phyloP scores from a whole-genome alignment of 441 rosid genomes.

The Daphne laureola region DNA sequence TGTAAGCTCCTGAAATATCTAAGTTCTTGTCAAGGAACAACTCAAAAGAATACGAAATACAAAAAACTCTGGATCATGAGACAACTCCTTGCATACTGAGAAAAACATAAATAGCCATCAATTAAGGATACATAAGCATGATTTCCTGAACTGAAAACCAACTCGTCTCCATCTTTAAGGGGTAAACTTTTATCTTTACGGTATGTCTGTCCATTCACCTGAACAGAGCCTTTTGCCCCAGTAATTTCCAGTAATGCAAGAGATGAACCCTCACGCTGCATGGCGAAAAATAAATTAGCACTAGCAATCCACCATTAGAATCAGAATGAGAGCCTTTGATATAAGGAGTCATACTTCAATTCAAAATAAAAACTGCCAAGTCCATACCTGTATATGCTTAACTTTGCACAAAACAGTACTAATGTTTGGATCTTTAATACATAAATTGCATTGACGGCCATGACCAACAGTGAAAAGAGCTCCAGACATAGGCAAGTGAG shows the following conservation, averaged over 20 bases:
- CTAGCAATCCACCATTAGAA: constrained; percentile 1
- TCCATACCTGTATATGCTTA: constrained; percentile 68
- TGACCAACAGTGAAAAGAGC: constrained; percentile 68
- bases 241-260: constrained; percentile 61
- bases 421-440: constrained; percentile 55
- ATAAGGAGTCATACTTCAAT: neutral
- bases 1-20: constrained; percentile 86
- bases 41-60: neutral
- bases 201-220: constrained; percentile 67
- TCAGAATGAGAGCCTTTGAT: constrained; percentile 1
- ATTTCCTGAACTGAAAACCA: constrained; percentile 67
- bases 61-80: neutral
- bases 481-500: constrained; percentile 57
- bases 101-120: constrained; percentile 1
- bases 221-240: constrained; percentile 84
- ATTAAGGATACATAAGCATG: constrained; percentile 98
- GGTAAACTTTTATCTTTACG: constrained; percentile 38
- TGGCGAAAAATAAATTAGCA: constrained; percentile 5
- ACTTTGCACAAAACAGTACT: constrained; percentile 62
- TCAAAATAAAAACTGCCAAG: constrained; percentile 3
- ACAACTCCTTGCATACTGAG: neutral
- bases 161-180: constrained; percentile 86
- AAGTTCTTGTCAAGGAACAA: constrained; percentile 39
- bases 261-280: constrained; percentile 62
- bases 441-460: constrained; percentile 62